Conservation (phyloP, 1,284 basidiomycete species). For the Phlebopus sp. region DNA sequence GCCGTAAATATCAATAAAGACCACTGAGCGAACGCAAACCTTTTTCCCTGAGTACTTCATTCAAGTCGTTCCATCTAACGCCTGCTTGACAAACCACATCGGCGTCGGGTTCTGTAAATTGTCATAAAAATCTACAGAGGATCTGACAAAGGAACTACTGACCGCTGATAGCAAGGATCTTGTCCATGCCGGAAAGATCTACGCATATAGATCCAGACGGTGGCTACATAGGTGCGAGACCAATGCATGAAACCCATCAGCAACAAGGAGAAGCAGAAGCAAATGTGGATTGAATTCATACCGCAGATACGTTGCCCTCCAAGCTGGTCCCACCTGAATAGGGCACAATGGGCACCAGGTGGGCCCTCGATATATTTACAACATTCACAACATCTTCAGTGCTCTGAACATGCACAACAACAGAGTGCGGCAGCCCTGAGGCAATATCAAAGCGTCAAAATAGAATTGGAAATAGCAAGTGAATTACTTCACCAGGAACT, state of each 20-base stretch:
- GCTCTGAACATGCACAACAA: constrained; percentile 47
- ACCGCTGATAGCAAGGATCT: constrained; percentile 75
- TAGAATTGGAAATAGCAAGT: background rate
- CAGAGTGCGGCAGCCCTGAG: constrained; percentile 41
- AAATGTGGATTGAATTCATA: constrained; percentile 28
- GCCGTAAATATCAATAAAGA: background rate
- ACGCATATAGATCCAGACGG: constrained; percentile 72
- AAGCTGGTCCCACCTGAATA: constrained; percentile 67
- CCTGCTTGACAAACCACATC: constrained; percentile 81
- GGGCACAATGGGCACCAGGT: constrained; percentile 61
- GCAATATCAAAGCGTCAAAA: background rate
- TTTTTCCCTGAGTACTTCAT: constrained; percentile 66
- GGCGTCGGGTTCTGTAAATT: constrained; percentile 60
- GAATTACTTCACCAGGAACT: constrained; percentile 7
- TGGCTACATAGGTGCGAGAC: constrained; percentile 33
- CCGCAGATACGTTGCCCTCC: constrained; percentile 64
- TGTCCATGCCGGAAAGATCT: constrained; percentile 81
- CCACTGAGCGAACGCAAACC: constrained; percentile 31
- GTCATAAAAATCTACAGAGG: constrained; percentile 1
- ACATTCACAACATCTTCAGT: constrained; percentile 70
- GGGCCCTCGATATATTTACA: constrained; percentile 58
- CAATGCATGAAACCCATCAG: background rate
- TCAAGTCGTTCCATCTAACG: constrained; percentile 81
- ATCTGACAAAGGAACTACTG: constrained; percentile 13
- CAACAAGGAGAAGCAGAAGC: background rate